Base-by-base conservation (phyloP, 2,329 filamentous ascomycete genomes). In the Clonostachys sp. region DNA sequence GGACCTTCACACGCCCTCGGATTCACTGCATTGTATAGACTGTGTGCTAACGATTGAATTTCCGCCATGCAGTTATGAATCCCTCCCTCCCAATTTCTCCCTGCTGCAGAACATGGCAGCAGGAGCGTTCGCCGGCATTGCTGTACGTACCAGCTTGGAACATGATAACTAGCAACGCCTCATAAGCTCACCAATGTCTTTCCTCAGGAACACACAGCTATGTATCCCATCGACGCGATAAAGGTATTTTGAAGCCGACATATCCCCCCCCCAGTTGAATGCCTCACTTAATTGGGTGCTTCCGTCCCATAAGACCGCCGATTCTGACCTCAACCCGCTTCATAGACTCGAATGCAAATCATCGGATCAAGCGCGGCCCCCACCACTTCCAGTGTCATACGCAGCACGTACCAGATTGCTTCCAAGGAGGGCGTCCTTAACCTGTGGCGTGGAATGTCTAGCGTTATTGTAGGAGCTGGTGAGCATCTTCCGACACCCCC, bases 201-300 rank as follows among this genome's bases (percentile, higher is more conserved):
- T 34, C 41, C 34, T 45, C 57, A 96, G 91, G 92, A 97, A 74
- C 92, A 97, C 70, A 95, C 92, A 50, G 91, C 96, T 61, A 97
- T 99, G 94, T 99, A 99, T 65, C 94, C 94, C 17, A 88, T 99
- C 63, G 94, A 99, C 73, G 83, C 95, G 57, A 87, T 99, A 65
- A 99, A 99, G 87, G 94, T 96, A 57, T 55, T 66, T 48, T 40
- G 14, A 18, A 39, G 36, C 14, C 36, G 36, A 39, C 12, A 39
- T n/a, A 39, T 20, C 20, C 20, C 20, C 5, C 20, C 34, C 44
- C 39, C 33, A 48, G 16, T 48, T 41, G 14, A 34, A 30, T 10
- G 24, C 24, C 24, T 30, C 24, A 30, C 24, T 9, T 9, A 30
- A 30, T 30, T 30, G 24, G 24, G 8, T 10, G 24, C 24, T 10